Conservation (phyloP, 352 stramenopile species). For the Pythium pectinolyticum region DNA sequence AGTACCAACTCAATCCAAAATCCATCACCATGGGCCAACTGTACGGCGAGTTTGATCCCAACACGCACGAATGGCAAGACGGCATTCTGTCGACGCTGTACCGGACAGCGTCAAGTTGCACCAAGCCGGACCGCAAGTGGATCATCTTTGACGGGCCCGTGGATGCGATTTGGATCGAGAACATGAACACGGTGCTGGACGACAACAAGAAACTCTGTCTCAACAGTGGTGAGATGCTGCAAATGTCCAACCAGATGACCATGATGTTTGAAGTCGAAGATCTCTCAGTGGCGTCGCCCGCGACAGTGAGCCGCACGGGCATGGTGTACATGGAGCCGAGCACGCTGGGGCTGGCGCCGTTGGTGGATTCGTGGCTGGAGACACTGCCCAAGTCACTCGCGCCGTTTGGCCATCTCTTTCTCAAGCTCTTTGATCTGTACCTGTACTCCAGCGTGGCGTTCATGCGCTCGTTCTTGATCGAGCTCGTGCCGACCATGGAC, state of each 20-base stretch:
- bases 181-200: conserved; percentile 96
- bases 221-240: conserved; percentile 93
- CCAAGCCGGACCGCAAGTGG: conserved; percentile 92
- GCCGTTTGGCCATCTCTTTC: conserved; percentile 44
- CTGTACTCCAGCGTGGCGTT: conserved; percentile 86
- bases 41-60: conserved; percentile 94
- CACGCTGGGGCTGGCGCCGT: conserved; percentile 82
- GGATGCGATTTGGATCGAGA: conserved; percentile 96
- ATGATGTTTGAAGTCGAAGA: conserved; percentile 99
- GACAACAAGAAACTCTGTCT: conserved; percentile 96
- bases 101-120: conserved; percentile 82
- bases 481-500: conserved; percentile 92
- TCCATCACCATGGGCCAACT: conserved; percentile 95
- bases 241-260: conserved; percentile 95
- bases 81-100: conserved; percentile 95
- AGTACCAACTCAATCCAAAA: conserved; percentile 94
- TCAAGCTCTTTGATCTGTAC: conserved; percentile 90
- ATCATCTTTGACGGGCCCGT: conserved; percentile 95
- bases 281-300: conserved; percentile 91
- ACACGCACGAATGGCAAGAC: conserved; percentile 95
- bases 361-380: conserved; percentile 91
- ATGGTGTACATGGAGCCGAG: conserved; percentile 97
- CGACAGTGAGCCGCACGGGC: conserved; percentile 93
- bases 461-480: conserved; percentile 82
- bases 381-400: conserved; percentile 46